These are phyloP conservation scores for Aspergillus incahuasiensis DNA, from an alignment of 495 filamentous ascomycete species.

Conservation along the genomic window DNA sequence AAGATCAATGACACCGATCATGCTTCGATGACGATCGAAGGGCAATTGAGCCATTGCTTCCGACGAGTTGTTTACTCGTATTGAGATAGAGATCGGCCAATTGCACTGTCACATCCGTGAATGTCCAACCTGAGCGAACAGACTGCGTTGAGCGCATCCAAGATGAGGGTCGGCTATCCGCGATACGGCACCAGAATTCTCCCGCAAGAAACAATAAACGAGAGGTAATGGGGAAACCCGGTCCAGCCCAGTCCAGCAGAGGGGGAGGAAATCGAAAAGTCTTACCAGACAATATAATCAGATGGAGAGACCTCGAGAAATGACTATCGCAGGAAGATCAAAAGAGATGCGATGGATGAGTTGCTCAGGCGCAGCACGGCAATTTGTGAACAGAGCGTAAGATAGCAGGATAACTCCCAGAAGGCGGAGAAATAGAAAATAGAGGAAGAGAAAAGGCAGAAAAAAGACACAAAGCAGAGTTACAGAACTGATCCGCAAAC, in stretches of 20 bases:
- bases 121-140: neutral
- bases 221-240: neutral
- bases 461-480: conserved; percentile 29
- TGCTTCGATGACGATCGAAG: too few relatives aligned
- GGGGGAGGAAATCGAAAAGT: conserved; percentile 11
- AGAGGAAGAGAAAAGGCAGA: conserved; percentile 33
- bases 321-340: neutral
- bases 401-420: conserved; percentile 31
- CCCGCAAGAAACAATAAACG: neutral
- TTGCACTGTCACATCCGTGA: neutral
- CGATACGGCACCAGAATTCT: neutral
- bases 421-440: conserved; percentile 32
- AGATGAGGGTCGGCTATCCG: neutral
- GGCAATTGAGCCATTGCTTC: too few relatives aligned
- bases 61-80: neutral
- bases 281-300: conserved; percentile 30
- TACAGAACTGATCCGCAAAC: conserved; percentile 38
- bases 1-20: too few relatives aligned
- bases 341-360: conserved; percentile 18
- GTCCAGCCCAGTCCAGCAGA: neutral
- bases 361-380: conserved; percentile 28
- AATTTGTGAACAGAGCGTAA: conserved; percentile 23
- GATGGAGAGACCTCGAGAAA: conserved; percentile 15
- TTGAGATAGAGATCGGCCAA: neutral
- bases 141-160: conserved; percentile 1